Conservation (phyloP, 78 protist genomes). For the Dictyostelium capitatum region DNA sequence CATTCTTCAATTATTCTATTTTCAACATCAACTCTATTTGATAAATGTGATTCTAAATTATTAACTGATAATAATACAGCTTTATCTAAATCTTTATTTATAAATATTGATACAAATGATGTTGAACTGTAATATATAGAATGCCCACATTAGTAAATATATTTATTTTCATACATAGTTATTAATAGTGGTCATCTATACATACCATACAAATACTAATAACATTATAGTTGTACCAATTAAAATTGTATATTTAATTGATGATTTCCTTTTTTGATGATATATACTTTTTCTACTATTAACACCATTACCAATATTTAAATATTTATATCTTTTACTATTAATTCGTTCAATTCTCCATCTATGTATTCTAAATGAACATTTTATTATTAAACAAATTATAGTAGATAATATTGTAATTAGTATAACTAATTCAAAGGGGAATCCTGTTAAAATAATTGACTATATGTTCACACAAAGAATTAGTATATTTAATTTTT, state of each 20-base stretch:
- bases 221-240: background rate
- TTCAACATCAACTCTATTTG: slow-evolving; percentile 29
- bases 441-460: slow-evolving; percentile 52
- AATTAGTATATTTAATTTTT: background rate
- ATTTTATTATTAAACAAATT: background rate
- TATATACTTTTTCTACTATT: background rate
- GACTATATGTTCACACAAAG: background rate
- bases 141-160: background rate
- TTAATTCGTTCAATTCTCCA: background rate
- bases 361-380: background rate
- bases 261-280: background rate
- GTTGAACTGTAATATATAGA: background rate
- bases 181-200: too few species aligned
- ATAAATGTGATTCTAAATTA: background rate
- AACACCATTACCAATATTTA: too few species aligned
- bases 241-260: background rate
- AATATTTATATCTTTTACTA: too few species aligned
- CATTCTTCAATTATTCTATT: slow-evolving; percentile 42
- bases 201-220: slow-evolving; percentile 7
- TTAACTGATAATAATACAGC: slow-evolving; percentile 30
- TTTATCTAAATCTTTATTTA: slow-evolving; percentile 57
- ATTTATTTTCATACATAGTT: background rate
- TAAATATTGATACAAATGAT: slow-evolving; percentile 27
- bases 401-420: background rate
- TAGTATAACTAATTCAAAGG: slow-evolving; percentile 20